Conservation (phyloP, 495 filamentous ascomycete species). For the Usnea hakonensis region DNA sequence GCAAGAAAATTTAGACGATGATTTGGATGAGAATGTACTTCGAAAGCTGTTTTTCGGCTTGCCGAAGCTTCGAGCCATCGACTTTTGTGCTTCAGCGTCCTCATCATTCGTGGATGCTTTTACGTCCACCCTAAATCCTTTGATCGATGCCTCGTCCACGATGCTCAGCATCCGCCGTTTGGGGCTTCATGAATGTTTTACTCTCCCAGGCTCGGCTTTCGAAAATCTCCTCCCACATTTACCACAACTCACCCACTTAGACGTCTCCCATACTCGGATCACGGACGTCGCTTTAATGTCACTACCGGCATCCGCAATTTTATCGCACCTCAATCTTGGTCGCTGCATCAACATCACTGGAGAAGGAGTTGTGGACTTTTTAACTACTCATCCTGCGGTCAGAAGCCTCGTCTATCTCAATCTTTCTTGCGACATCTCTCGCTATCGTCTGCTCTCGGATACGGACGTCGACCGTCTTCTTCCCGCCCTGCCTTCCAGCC, state of each 20-base stretch:
- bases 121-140: slow-evolving; percentile 37
- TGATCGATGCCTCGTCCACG: slow-evolving; percentile 36
- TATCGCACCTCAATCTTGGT: slow-evolving; percentile 75
- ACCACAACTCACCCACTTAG: slow-evolving; percentile 65
- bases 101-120: slow-evolving; percentile 58
- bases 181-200: slow-evolving; percentile 75
- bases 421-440: slow-evolving; percentile 63
- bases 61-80: slow-evolving; percentile 60
- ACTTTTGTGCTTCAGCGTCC: slow-evolving; percentile 77
- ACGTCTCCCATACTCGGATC: slow-evolving; percentile 72
- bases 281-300: slow-evolving; percentile 63
- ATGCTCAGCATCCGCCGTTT: slow-evolving; percentile 58
- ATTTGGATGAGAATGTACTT: slow-evolving; percentile 61
- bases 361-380: slow-evolving; percentile 58
- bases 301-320: slow-evolving; percentile 61
- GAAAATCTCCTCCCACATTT: slow-evolving; percentile 64
- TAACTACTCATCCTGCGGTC: slow-evolving; percentile 65
- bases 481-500: slow-evolving; percentile 56
- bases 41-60: slow-evolving; percentile 61
- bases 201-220: slow-evolving; percentile 59
- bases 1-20: slow-evolving; percentile 78
- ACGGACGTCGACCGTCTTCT: slow-evolving; percentile 60
- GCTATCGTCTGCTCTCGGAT: slow-evolving; percentile 61
- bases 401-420: slow-evolving; percentile 65
- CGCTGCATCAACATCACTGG: slow-evolving; percentile 68